phyloP scores from a whole-genome alignment of 257 asterid species.

The Primulina tabacum region DNA sequence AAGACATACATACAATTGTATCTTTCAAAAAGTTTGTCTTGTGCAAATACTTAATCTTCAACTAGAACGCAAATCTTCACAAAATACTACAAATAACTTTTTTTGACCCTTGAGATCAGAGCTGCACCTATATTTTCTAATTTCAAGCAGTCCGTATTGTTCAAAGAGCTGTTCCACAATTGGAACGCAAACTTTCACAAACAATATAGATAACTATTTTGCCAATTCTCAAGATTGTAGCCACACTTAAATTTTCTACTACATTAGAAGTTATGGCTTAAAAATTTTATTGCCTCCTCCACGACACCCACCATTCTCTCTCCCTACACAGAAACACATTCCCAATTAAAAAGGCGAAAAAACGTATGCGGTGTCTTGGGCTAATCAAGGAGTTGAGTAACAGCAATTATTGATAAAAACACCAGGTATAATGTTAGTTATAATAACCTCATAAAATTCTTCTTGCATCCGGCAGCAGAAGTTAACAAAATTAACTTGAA shows the following conservation, averaged over 20 bases:
- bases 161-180: no score
- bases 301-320: neutral
- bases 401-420: slow-evolving; percentile 5
- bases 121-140: neutral
- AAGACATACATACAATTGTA: slow-evolving; percentile 3
- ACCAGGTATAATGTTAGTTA: slow-evolving; percentile 1
- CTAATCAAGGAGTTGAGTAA: no score
- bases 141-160: neutral
- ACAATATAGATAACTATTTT: no score
- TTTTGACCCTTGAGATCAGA: neutral
- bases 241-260: neutral
- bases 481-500: slow-evolving; percentile 15
- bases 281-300: slow-evolving; percentile 9
- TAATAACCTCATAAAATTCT: slow-evolving; percentile 2
- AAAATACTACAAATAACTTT: slow-evolving; percentile 1
- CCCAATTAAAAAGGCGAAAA: no score
- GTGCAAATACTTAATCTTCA: neutral
- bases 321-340: no score
- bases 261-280: neutral
- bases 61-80: slow-evolving; percentile 16
- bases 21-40: neutral
- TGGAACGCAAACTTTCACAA: no score
- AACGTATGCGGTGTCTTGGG: no score
- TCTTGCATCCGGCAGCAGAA: slow-evolving; percentile 20
- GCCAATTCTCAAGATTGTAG: neutral